These are phyloP conservation scores for Neurospora tetraspora DNA, from an alignment of 495 filamentous ascomycete genomes.

Conservation along the genomic window DNA sequence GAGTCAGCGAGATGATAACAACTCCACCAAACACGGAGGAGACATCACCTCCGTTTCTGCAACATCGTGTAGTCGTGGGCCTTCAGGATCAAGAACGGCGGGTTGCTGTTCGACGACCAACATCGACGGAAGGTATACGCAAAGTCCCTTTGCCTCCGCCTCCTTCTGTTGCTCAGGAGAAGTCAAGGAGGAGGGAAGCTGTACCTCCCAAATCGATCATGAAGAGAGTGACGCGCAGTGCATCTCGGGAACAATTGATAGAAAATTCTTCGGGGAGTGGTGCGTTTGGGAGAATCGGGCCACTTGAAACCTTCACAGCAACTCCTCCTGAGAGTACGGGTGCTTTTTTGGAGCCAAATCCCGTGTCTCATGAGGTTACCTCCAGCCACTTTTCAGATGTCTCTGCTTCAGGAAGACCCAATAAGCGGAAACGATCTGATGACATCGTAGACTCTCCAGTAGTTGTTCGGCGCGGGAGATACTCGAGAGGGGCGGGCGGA, in stretches of 20 bases:
- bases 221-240: slow-evolving; percentile 18
- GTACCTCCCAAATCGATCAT: slow-evolving; percentile 28
- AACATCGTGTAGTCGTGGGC: neutral
- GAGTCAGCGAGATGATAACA: neutral
- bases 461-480: neutral
- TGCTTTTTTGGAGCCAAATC: neutral
- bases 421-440: slow-evolving; percentile 6
- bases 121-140: slow-evolving; percentile 8
- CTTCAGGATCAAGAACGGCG: slow-evolving; percentile 15
- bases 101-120: slow-evolving; percentile 30
- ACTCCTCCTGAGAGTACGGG: neutral
- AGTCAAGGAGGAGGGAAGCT: slow-evolving; percentile 20
- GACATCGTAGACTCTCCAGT: neutral
- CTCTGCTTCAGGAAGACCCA: neutral
- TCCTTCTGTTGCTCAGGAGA: slow-evolving; percentile 30
- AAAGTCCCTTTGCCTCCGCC: slow-evolving; percentile 4
- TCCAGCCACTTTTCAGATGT: neutral
- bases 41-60: neutral
- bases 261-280: neutral
- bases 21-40: neutral
- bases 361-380: neutral
- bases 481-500: neutral
- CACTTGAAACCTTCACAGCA: neutral
- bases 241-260: neutral
- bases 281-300: neutral